Base-by-base conservation (phyloP, 2,329 filamentous ascomycete species). In the Tolypocladium ophioglossoides region DNA sequence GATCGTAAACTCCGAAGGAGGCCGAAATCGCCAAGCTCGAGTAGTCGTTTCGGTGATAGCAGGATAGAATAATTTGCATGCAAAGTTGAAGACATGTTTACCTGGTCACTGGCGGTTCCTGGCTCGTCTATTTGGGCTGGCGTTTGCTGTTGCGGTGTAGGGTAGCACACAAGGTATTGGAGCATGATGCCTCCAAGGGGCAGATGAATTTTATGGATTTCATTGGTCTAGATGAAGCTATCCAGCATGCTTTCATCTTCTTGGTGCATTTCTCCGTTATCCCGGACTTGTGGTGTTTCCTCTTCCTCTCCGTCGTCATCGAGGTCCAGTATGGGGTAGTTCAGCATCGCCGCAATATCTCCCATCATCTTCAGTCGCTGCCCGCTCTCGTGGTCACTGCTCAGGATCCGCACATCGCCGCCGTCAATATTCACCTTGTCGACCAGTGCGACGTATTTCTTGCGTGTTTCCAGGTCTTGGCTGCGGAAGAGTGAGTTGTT, bases 301-400 rank as follows among this genome's bases (percentile, higher is more conserved):
- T 73, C 73, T 6, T 75, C 74, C 9, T 74, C 74, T 3, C 74
- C 83, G 2, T 86, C 84, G 37, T 91, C 85, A 58, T 95, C 89
- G 47, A 95, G 74, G 60, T 95, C 91, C 20, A 82, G 73, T 39
- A 97, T 78, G 0, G 94, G 91, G 67, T 91, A 99, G 14, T 92
- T 96, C 58, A 96, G 73, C 32, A 96, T 86, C 1, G 91, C 91
- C 18, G 92, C 94, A 57, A 99, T 86, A 20, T 91, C 88, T 1
- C 94, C 91, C 56, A 97, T 69, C 14, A 85, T 87, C 60, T 91
- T 89, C 16, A 99, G 72, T 56, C 91, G 78, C 72, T 87, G 86
- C 1, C 94, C 94, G 68, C 91, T 96, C 74, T 96, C 92, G 69
- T 97, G 92, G 64, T 95, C 87, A 63, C 88, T 91, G 69, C 92